Evolutionary conservation across 2,329 filamentous ascomycete species (phyloP).

Genomic region (Blastomyces emzantsi): DNA sequence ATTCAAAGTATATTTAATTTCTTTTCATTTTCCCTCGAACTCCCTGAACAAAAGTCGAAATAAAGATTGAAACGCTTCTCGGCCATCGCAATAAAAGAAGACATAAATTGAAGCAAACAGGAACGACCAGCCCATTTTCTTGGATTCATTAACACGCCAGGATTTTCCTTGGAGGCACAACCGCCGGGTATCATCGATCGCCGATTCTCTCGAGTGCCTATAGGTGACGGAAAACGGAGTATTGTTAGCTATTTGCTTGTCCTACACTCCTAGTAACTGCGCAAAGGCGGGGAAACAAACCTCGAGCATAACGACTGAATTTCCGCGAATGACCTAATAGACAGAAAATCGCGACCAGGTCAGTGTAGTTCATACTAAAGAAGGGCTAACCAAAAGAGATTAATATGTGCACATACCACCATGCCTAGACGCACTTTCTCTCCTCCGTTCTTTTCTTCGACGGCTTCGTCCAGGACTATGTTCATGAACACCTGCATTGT

Average conservation of each 20-base stretch:
- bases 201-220: constrained; percentile 37
- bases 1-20: background rate
- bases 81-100: constrained; percentile 3
- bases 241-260: constrained; percentile 2
- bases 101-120: background rate
- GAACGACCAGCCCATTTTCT: background rate
- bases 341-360: constrained; percentile 2
- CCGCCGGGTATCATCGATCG: constrained; percentile 29
- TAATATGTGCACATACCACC: constrained; percentile 56
- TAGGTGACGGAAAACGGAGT: constrained; percentile 4
- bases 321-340: constrained; percentile 78
- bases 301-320: constrained; percentile 98
- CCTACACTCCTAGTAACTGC: background rate
- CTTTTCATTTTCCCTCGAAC: background rate
- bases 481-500: constrained; percentile 82
- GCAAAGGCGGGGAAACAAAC: constrained; percentile 29
- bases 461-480: constrained; percentile 92
- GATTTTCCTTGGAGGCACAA: background rate
- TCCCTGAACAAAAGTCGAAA: constrained; percentile 3
- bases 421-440: constrained; percentile 88
- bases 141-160: constrained; percentile 1
- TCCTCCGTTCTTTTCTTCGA: constrained; percentile 86
- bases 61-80: background rate
- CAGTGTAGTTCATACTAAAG: background rate
- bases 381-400: constrained; percentile 16